Base-by-base conservation (phyloP, 2,329 filamentous ascomycete species). In the Fusarium tuaranense region DNA sequence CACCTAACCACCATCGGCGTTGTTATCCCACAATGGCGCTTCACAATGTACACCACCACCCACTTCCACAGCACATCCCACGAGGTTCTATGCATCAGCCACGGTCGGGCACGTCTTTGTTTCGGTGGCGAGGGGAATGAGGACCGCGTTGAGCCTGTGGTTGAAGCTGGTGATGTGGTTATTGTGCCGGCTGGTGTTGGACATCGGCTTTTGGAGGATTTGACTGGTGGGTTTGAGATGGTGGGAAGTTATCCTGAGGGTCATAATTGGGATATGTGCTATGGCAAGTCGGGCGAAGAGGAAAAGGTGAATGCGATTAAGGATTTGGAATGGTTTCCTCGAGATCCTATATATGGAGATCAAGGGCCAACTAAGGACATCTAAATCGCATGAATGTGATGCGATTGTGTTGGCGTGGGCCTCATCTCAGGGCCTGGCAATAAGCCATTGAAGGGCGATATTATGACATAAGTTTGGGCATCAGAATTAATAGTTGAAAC, bases 21-120 rank as follows among this genome's bases (percentile, higher is more conserved):
- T 38, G 91, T 92, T 4, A 78, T 77, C 2, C 91, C 92, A 0
- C 89, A 92, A 78, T 93, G 92, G 92, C 86, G 89, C 30, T 93
- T 91, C 81, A 90, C 90, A 18, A 94, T 94, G 91, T 94, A 92
- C 80, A 81, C 80, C 39, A 88, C 87, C 7, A 90, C 88, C 1
- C 92, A 94, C 81, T 94, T 92, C 80, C 92, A 94, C 82, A 90
- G 86, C 76, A 93, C 88, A 0, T 87, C 89, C 0, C 92, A 94
- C 79, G 91, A 94, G 82, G 88, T 93, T 4, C 86, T 94, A 3
- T 89, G 86, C 74, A 86, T 94, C 58, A 86, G 87, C 48, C 81
- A 81, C 3, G 91, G 92, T 0, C 85, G 83, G 27, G 92, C 92
- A 0, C 85, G 82, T 39, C 83, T 94, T 1, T 92, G 91, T 71